A percentile compares a stretch with the other conserved stretches of the same genome.
Conservation (phyloP, 2,329 filamentous ascomycete genomes). For the Colletotrichum echinochloae region DNA sequence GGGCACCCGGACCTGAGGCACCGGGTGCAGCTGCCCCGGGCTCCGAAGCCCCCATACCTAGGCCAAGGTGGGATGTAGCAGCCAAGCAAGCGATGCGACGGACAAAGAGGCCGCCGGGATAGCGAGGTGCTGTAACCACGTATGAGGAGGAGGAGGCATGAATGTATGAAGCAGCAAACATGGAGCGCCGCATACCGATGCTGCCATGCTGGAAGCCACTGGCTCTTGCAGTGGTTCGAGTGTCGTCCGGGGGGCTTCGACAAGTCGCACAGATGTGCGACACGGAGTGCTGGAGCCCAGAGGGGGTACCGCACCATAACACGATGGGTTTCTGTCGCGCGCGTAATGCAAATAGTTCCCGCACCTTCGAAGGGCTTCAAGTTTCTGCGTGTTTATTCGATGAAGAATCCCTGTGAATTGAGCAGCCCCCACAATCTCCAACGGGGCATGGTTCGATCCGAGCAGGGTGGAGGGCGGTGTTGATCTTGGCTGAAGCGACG, state of each 20-base stretch:
- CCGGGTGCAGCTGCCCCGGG: neutral
- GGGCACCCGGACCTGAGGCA: neutral
- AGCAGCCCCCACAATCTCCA: neutral
- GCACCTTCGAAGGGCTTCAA: neutral
- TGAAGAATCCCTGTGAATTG: neutral
- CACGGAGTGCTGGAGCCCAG: neutral
- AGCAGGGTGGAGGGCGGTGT: neutral
- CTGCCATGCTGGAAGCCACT: neutral
- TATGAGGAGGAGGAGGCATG: neutral
- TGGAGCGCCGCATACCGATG: too few species aligned
- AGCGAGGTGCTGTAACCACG: neutral
- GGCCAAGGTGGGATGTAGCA: neutral
- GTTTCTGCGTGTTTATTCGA: conserved; percentile 4
- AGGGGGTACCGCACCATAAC: too few species aligned
- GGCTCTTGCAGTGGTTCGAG: neutral
- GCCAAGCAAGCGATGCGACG: too few species aligned
- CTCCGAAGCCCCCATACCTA: neutral
- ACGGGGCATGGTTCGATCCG: neutral
- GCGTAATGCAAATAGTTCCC: neutral
- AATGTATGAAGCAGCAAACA: neutral
- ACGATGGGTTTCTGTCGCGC: neutral
- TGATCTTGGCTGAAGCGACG: neutral
- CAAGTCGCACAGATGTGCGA: neutral
- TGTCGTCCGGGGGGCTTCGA: neutral
- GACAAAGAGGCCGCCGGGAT: neutral